Percentiles rank a stretch among this genome's conserved stretches.
phyloP scores from a whole-genome alignment of 306 rosid genomes.

The Lotus japonicus region DNA sequence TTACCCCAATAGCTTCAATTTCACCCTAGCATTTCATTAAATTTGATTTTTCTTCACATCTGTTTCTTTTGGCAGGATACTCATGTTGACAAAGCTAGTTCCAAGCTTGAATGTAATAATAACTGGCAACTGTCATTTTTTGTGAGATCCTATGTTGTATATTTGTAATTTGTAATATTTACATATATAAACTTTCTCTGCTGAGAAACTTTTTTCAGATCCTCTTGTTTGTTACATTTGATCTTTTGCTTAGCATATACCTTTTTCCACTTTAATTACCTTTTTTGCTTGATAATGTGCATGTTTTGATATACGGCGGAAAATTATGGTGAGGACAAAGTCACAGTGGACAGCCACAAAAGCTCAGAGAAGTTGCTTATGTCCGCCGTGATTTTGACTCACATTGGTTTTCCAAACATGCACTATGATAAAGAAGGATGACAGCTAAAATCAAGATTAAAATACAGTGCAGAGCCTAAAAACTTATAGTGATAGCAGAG shows the following conservation, averaged over 20 bases:
- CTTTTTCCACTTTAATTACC: background rate
- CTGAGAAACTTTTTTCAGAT: background rate
- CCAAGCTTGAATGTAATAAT: background rate
- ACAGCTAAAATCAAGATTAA: background rate
- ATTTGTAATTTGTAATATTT: background rate
- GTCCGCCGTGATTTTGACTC: too few relatives aligned
- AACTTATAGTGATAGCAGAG: conserved; percentile 6
- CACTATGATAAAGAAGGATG: conserved; percentile 3
- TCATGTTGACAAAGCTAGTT: background rate
- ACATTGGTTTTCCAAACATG: too few relatives aligned
- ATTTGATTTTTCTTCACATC: too few relatives aligned
- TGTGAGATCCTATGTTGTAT: background rate
- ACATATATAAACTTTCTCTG: conserved; percentile 7
- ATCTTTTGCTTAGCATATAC: background rate
- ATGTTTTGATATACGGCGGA: too few relatives aligned
- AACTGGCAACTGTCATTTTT: conserved; percentile 9
- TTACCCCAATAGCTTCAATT: too few relatives aligned
- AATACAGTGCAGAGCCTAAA: conserved; percentile 1
- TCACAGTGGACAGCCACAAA: too few relatives aligned
- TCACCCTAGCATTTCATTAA: background rate
- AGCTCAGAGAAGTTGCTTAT: too few relatives aligned
- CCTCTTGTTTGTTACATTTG: conserved; percentile 10
- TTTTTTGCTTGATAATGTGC: too few relatives aligned
- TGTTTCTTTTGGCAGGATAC: conserved; percentile 18
- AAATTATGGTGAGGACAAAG: too few relatives aligned